Percentiles rank a stretch among this genome's conserved stretches.
Evolutionary conservation across 164 flowering plant species (phyloP).

Genomic region (Dillenia suffruticosa): DNA sequence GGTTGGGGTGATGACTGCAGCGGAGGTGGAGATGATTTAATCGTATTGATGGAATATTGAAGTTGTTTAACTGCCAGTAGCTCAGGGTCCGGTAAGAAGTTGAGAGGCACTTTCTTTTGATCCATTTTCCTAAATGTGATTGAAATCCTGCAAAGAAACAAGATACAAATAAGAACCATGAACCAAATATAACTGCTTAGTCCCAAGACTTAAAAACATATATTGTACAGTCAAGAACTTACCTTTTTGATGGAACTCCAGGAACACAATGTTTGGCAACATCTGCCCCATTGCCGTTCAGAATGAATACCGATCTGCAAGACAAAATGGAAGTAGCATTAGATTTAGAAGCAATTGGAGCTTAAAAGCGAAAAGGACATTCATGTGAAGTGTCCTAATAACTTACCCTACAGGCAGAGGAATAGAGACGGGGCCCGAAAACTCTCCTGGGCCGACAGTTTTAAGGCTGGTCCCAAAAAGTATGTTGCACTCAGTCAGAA

Average conservation of each 20-base stretch:
- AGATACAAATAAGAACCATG: background rate
- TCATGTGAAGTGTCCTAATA: background rate
- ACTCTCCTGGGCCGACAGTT: constrained; percentile 34
- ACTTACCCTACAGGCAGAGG: constrained; percentile 58
- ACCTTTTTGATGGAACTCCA: constrained; percentile 50
- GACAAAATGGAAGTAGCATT: constrained; percentile 1
- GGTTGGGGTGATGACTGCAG: background rate
- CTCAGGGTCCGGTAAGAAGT: constrained; percentile 38
- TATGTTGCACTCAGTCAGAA: constrained; percentile 45
- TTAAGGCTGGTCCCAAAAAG: constrained; percentile 45
- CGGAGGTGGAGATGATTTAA: background rate
- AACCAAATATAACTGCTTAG: background rate
- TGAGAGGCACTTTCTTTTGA: constrained; percentile 32
- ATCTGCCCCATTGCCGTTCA: constrained; percentile 56
- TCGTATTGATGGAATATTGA: background rate
- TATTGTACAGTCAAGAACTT: background rate
- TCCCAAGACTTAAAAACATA: background rate
- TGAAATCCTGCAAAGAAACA: constrained; percentile 30
- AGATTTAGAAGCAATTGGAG: background rate
- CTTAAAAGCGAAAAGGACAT: background rate
- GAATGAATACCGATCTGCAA: constrained; percentile 53
- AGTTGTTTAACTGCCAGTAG: constrained; percentile 25
- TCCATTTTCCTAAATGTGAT: constrained; percentile 56
- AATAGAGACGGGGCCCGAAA: constrained; percentile 48
- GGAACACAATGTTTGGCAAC: constrained; percentile 61